phyloP scores from a whole-genome alignment of 441 rosid genomes.

The Capsella rubella region DNA sequence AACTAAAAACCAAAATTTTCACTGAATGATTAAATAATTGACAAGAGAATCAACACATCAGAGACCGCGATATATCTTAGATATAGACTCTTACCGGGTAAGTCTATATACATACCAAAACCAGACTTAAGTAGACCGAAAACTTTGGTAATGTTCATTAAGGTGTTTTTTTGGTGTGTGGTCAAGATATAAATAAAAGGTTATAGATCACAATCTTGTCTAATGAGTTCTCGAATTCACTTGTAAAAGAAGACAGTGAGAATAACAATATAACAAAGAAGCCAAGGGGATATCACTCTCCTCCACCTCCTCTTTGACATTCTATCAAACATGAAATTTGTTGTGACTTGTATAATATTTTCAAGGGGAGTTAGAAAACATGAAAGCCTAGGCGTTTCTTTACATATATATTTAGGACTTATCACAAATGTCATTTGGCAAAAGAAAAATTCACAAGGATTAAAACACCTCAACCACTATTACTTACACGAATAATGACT shows the following conservation, averaged over 20 bases:
- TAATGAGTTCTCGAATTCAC: neutral
- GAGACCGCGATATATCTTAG: neutral
- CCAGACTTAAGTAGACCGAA: neutral
- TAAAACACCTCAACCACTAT: neutral
- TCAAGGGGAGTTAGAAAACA: too few species aligned
- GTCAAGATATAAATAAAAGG: neutral
- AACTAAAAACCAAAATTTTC: too few species aligned
- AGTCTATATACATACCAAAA: neutral
- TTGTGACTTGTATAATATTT: neutral
- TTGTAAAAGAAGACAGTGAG: neutral
- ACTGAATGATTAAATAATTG: neutral
- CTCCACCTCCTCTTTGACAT: neutral
- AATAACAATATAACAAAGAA: neutral
- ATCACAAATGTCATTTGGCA: neutral
- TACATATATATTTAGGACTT: neutral
- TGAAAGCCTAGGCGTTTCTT: too few species aligned
- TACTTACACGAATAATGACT: neutral
- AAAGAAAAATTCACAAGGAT: neutral
- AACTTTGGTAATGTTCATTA: neutral
- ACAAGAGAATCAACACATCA: neutral
- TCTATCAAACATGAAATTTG: neutral
- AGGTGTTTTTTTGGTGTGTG: neutral
- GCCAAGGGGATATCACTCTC: neutral
- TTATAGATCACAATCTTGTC: neutral
- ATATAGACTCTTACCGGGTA: neutral